Percentiles rank a stretch among this genome's conserved stretches.
phyloP scores from a whole-genome alignment of 306 rosid species.

The Potentilla sterilis region DNA sequence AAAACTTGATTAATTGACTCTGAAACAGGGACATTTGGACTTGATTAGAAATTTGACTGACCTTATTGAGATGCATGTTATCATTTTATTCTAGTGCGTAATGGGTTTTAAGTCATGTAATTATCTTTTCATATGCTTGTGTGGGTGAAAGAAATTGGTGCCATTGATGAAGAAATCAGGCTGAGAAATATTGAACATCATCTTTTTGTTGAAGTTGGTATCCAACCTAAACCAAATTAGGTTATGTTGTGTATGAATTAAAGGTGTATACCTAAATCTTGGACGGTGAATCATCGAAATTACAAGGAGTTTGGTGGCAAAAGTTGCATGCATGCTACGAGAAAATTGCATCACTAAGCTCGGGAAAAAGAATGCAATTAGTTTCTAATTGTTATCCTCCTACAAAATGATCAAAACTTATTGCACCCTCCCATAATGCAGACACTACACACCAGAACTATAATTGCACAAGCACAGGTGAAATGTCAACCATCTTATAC shows the following conservation, averaged over 20 bases:
- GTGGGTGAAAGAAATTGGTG: no score
- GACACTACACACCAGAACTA: neutral
- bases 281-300: no score
- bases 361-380: neutral
- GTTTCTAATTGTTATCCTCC: neutral
- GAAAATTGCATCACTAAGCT: neutral
- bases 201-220: neutral
- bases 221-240: neutral
- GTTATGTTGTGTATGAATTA: no score
- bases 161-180: no score
- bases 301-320: no score
- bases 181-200: neutral
- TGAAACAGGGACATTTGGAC: no score
- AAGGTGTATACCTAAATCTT: no score
- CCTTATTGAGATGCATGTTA: no score
- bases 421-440: neutral
- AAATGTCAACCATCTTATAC: neutral
- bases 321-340: neutral
- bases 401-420: neutral
- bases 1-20: slow-evolving; percentile 8
- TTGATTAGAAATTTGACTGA: neutral
- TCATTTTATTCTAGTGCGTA: neutral
- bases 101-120: neutral
- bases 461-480: neutral
- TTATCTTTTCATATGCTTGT: neutral